Conservation (phyloP, 371 early-diverging fungal genomes). For the Catenaria anguillulae region DNA sequence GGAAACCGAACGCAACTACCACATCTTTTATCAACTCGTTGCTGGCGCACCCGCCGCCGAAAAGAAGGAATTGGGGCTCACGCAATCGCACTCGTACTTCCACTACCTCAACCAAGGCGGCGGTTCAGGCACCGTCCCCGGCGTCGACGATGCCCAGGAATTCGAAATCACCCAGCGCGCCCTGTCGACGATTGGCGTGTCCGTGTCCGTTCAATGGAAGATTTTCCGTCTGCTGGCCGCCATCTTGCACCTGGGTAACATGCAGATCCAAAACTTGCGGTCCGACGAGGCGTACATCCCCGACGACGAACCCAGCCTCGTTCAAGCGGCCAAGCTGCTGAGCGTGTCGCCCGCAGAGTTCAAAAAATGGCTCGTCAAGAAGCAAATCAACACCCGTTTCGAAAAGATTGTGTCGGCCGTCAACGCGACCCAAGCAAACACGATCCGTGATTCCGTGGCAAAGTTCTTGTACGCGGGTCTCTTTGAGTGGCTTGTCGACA, state of each 20-base stretch:
- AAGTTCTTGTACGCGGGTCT: slow-evolving; percentile 92
- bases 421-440: slow-evolving; percentile 81
- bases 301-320: slow-evolving; percentile 56
- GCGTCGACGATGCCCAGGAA: slow-evolving; percentile 81
- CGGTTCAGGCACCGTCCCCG: slow-evolving; percentile 57
- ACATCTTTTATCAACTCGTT: slow-evolving; percentile 96
- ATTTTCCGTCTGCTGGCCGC: slow-evolving; percentile 82
- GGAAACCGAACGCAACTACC: slow-evolving; percentile 88
- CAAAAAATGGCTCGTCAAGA: slow-evolving; percentile 69
- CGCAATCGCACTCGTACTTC: slow-evolving; percentile 49
- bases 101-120: slow-evolving; percentile 69
- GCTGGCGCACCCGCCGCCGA: slow-evolving; percentile 56
- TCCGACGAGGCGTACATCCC: slow-evolving; percentile 76
- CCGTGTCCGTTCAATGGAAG: slow-evolving; percentile 68
- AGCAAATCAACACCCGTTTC: slow-evolving; percentile 78
- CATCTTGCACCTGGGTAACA: slow-evolving; percentile 92
- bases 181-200: slow-evolving; percentile 68
- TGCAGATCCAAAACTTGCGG: slow-evolving; percentile 52
- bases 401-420: slow-evolving; percentile 72
- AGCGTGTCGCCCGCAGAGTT: slow-evolving; percentile 83
- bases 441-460: slow-evolving; percentile 73
- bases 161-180: slow-evolving; percentile 75
- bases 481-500: slow-evolving; percentile 79
- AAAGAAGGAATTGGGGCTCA: slow-evolving; percentile 21
- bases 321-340: slow-evolving; percentile 82